These are phyloP conservation scores for Saccharomyces hybrid DNA, from an alignment of 1,139 yeast genomes.

Conservation along the genomic window DNA sequence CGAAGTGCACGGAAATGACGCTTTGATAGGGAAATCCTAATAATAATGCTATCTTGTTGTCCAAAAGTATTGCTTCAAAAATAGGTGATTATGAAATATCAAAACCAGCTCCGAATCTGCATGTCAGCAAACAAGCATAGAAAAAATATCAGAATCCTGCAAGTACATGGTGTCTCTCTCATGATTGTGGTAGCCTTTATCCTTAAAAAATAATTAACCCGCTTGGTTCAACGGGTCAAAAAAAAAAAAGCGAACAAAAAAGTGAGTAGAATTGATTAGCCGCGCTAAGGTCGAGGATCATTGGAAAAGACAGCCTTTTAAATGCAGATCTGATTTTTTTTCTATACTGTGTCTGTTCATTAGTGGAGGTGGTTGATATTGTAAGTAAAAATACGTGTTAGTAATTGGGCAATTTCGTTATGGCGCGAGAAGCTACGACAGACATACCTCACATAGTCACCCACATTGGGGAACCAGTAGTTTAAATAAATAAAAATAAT, in stretches of 20 bases:
- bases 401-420: background rate
- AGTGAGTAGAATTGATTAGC: background rate
- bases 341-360: background rate
- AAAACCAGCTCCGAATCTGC: background rate
- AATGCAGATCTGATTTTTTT: background rate
- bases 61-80: background rate
- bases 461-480: conserved; percentile 12
- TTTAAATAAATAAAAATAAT: conserved; percentile 9
- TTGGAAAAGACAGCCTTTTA: background rate
- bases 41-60: background rate
- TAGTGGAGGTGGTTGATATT: background rate
- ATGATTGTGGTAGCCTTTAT: background rate
- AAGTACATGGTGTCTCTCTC: background rate
- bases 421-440: background rate
- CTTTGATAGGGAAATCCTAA: background rate
- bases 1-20: background rate
- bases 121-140: background rate
- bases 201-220: background rate
- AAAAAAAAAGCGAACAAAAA: background rate
- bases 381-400: background rate
- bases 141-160: background rate
- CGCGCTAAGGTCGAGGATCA: background rate
- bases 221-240: background rate
- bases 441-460: conserved; percentile 11
- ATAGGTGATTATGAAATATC: background rate